These are phyloP conservation scores for Aspergillus pseudoglaucus DNA, from an alignment of 2,329 filamentous ascomycete species.

Conservation along the genomic window DNA sequence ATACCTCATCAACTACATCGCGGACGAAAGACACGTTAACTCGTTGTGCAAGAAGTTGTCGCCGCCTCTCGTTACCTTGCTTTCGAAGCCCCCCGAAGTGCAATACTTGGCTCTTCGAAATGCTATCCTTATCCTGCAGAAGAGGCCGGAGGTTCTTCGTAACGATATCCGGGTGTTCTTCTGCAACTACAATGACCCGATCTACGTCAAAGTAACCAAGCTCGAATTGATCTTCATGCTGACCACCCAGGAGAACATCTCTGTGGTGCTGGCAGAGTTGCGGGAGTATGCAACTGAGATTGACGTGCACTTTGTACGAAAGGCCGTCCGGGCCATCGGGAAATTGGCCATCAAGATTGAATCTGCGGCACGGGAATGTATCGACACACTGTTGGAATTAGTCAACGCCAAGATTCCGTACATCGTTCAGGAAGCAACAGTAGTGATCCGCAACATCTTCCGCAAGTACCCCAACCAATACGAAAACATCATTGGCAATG, in stretches of 20 bases:
- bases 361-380: constrained; percentile 81
- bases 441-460: constrained; percentile 98
- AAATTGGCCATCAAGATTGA: constrained; percentile 99
- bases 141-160: constrained; percentile 82
- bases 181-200: constrained; percentile 99
- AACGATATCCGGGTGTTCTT: constrained; percentile 99
- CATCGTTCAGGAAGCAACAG: constrained; percentile 97
- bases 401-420: constrained; percentile 98
- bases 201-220: constrained; percentile 99
- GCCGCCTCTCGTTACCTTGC: constrained; percentile 84
- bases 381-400: constrained; percentile 83
- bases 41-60: constrained; percentile 87
- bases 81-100: constrained; percentile 96
- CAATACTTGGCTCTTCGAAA: constrained; percentile 94
- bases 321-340: constrained; percentile 93
- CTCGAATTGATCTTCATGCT: constrained; percentile 99
- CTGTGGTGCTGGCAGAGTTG: constrained; percentile 87
- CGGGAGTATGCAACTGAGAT: constrained; percentile 97
- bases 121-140: constrained; percentile 85
- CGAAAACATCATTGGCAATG: constrained; percentile 90
- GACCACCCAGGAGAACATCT: constrained; percentile 89
- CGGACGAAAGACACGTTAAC: constrained; percentile 80
- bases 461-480: constrained; percentile 98
- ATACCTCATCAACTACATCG: constrained; percentile 98
- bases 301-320: constrained; percentile 96